Conservation (phyloP, 257 asterid genomes). For the Echium plantagineum region DNA sequence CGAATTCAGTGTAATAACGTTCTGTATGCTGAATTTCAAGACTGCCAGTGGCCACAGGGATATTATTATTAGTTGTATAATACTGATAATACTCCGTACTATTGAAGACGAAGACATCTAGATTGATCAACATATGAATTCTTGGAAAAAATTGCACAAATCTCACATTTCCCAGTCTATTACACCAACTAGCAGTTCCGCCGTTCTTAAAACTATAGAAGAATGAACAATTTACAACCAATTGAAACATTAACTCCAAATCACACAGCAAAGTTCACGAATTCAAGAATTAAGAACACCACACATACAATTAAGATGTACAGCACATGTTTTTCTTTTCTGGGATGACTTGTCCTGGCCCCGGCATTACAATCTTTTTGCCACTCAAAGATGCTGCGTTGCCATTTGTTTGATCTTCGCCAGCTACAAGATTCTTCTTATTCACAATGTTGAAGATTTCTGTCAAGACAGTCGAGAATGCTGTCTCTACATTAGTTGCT, state of each 20-base stretch:
- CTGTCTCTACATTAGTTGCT: conserved; percentile 59
- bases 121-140: too few relatives aligned
- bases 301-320: conserved; percentile 17
- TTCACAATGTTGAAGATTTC: conserved; percentile 62
- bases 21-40: too few relatives aligned
- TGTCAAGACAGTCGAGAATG: conserved; percentile 47
- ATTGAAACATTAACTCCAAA: too few relatives aligned
- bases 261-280: background rate
- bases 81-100: too few relatives aligned
- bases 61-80: too few relatives aligned
- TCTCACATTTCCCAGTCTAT: background rate
- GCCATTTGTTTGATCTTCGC: conserved; percentile 44
- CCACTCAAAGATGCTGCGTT: conserved; percentile 43
- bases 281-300: conserved; percentile 9
- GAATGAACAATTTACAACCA: conserved; percentile 17
- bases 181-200: conserved; percentile 1
- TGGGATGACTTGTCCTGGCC: conserved; percentile 39
- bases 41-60: too few relatives aligned
- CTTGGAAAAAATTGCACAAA: background rate
- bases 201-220: conserved; percentile 7
- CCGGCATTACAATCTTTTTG: conserved; percentile 37
- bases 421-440: conserved; percentile 45
- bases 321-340: conserved; percentile 41
- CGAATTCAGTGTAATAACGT: too few relatives aligned
- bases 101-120: too few relatives aligned